Conservation (phyloP, 352 stramenopile genomes). For the Peronospora belbahrii region DNA sequence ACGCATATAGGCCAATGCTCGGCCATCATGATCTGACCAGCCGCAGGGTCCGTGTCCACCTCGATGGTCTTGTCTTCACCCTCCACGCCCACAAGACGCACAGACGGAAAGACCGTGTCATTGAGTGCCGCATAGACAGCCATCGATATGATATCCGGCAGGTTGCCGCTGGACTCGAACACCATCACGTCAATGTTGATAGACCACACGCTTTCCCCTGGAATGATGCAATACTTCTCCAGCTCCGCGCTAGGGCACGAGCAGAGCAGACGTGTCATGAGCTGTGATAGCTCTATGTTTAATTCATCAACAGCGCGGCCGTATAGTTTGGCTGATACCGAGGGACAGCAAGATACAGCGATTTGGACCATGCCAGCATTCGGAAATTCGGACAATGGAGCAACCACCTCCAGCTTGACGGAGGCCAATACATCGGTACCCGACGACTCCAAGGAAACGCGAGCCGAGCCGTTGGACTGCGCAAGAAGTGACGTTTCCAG, state of each 20-base stretch:
- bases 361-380: conserved; percentile 50
- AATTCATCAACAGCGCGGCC: conserved; percentile 64
- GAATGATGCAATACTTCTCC: conserved; percentile 57
- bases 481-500: conserved; percentile 65
- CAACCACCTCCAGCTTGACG: conserved; percentile 67
- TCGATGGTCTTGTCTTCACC: conserved; percentile 72
- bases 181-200: conserved; percentile 73
- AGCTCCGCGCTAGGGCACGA: conserved; percentile 46
- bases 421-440: conserved; percentile 71
- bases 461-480: conserved; percentile 73
- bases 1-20: conserved; percentile 62
- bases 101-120: conserved; percentile 64
- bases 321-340: conserved; percentile 63
- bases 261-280: conserved; percentile 60
- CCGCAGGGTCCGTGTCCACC: conserved; percentile 63
- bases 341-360: conserved; percentile 55
- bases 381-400: conserved; percentile 37
- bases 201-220: conserved; percentile 63
- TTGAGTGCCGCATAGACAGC: conserved; percentile 73
- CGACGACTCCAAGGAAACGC: conserved; percentile 51
- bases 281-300: conserved; percentile 73
- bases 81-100: conserved; percentile 62
- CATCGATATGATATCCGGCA: conserved; percentile 71
- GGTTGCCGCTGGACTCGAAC: conserved; percentile 69
- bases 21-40: conserved; percentile 43